phyloP scores from a whole-genome alignment of 2,329 filamentous ascomycete genomes.

The Geosmithia morbida region DNA sequence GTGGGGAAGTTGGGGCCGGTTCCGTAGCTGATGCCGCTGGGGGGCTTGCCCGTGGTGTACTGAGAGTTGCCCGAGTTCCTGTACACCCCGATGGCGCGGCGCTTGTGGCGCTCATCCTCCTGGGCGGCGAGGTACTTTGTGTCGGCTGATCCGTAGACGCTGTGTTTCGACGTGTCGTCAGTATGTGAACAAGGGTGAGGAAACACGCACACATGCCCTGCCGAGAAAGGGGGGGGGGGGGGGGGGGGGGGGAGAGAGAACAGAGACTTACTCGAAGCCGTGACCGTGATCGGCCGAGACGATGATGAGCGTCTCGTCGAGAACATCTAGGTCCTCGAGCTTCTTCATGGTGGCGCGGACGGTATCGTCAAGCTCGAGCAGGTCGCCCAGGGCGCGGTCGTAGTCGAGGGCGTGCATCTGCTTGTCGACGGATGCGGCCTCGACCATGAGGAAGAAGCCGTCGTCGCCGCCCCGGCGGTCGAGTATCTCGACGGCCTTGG shows the following conservation, averaged over 20 bases:
- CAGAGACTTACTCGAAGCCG: conserved; percentile 53
- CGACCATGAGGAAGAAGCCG: conserved; percentile 80
- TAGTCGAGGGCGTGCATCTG: conserved; percentile 82
- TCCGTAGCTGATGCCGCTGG: conserved; percentile 49
- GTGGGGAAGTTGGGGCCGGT: conserved; percentile 64
- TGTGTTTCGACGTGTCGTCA: conserved; percentile 5
- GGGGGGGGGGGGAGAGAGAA: neutral
- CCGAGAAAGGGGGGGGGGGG: neutral
- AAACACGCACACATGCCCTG: no score
- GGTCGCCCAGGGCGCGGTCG: conserved; percentile 70
- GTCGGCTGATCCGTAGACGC: conserved; percentile 67
- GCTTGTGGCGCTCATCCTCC: conserved; percentile 54
- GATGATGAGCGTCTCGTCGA: conserved; percentile 65
- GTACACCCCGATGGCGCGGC: conserved; percentile 61
- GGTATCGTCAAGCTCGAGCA: conserved; percentile 77
- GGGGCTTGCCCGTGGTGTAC: conserved; percentile 41
- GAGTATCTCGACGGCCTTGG: conserved; percentile 76
- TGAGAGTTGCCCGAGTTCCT: conserved; percentile 59
- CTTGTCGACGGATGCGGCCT: conserved; percentile 78
- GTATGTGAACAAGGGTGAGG: no score
- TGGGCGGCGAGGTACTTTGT: conserved; percentile 61
- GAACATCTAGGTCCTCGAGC: conserved; percentile 47
- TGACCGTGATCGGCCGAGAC: conserved; percentile 84
- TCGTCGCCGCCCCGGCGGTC: conserved; percentile 48
- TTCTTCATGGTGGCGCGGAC: conserved; percentile 60